A percentile compares a stretch with the other conserved stretches of the same genome.
Conservation (phyloP, 768 basidiomycete species). For the Crassisporium funariophilum region DNA sequence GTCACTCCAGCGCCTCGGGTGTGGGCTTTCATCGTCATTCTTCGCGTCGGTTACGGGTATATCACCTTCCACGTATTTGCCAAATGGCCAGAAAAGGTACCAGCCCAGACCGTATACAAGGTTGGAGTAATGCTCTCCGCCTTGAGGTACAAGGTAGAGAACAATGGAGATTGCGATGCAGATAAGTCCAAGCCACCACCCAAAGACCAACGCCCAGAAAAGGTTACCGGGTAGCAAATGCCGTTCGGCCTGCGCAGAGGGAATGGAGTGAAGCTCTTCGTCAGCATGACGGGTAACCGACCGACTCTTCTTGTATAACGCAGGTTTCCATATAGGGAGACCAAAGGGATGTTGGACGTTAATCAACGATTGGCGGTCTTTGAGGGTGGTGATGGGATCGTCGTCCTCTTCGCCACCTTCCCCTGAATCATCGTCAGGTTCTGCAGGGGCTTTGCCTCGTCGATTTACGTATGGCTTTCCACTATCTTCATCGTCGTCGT, state of each 20-base stretch:
- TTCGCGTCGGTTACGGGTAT: conserved; percentile 37
- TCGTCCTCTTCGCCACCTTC: conserved; percentile 49
- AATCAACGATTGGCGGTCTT: conserved; percentile 95
- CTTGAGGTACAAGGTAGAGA: conserved; percentile 74
- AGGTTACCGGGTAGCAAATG: conserved; percentile 94
- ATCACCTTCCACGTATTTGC: conserved; percentile 94
- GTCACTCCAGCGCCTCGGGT: conserved; percentile 34
- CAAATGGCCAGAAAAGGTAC: conserved; percentile 98
- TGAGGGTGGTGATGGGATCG: conserved; percentile 83
- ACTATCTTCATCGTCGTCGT: conserved; percentile 34
- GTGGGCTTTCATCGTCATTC: conserved; percentile 36
- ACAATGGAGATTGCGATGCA: conserved; percentile 71
- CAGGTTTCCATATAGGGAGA: conserved; percentile 99
- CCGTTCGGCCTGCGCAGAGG: conserved; percentile 90
- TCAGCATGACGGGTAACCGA: conserved; percentile 97
- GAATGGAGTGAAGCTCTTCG: conserved; percentile 87
- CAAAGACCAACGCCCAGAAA: conserved; percentile 87
- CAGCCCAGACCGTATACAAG: conserved; percentile 91
- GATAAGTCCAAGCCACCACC: conserved; percentile 86
- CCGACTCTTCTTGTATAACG: conserved; percentile 95
- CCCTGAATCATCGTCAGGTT: conserved; percentile 28
- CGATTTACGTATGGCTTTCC: conserved; percentile 25
- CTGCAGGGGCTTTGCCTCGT: conserved; percentile 48
- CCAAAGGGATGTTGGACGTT: conserved; percentile 99
- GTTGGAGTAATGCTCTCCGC: conserved; percentile 82